Conservation (phyloP, 2,329 filamentous ascomycete genomes). For the Dothistroma septosporum region DNA sequence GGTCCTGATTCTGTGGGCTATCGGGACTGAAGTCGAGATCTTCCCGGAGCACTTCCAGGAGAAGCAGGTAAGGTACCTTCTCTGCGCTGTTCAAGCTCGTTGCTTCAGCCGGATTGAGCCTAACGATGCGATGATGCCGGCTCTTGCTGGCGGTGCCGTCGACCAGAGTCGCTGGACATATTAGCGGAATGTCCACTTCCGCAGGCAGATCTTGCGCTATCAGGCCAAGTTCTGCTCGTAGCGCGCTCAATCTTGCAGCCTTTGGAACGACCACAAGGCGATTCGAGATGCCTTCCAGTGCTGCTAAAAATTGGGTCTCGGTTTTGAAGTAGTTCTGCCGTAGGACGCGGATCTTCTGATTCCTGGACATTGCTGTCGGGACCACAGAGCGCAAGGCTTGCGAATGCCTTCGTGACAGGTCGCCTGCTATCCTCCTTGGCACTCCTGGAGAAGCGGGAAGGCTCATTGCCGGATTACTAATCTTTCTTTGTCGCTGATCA, state of each 20-base stretch:
- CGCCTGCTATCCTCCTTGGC: conserved; percentile 34
- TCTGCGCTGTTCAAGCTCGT: conserved; percentile 84
- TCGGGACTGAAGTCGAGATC: conserved; percentile 80
- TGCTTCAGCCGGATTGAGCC: conserved; percentile 76
- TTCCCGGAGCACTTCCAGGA: conserved; percentile 77
- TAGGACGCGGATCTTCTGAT: conserved; percentile 67
- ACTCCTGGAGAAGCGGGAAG: conserved; percentile 39
- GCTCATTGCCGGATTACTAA: conserved; percentile 21
- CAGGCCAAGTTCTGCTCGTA: conserved; percentile 74
- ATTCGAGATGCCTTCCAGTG: conserved; percentile 78
- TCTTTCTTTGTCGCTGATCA: conserved; percentile 25
- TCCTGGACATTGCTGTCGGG: conserved; percentile 58
- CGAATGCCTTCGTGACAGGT: conserved; percentile 52
- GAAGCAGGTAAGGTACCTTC: conserved; percentile 77
- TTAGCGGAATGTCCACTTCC: conserved; percentile 77
- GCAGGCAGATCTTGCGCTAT: conserved; percentile 77
- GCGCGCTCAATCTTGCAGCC: conserved; percentile 71
- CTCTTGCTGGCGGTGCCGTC: conserved; percentile 71
- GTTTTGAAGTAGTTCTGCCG: conserved; percentile 79
- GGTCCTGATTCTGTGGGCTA: conserved; percentile 64
- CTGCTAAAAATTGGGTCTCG: conserved; percentile 74
- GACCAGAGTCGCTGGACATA: conserved; percentile 70
- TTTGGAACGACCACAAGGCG: conserved; percentile 79
- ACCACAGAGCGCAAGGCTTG: conserved; percentile 53
- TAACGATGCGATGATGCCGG: conserved; percentile 75